Conservation (phyloP, 2,329 filamentous ascomycete species). For the Nigrospora oryzae region DNA sequence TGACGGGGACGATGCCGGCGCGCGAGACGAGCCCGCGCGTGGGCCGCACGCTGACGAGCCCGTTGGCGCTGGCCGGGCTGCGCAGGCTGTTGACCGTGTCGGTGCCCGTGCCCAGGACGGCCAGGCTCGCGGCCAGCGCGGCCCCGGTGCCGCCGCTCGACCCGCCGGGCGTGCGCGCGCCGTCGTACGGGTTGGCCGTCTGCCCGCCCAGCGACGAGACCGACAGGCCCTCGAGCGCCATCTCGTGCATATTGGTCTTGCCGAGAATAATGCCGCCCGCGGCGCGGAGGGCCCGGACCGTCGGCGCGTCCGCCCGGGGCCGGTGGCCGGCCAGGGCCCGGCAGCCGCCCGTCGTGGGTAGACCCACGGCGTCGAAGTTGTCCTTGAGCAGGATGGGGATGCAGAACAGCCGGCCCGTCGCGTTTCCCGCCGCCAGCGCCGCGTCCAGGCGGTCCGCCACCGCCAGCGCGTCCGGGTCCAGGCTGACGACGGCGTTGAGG, state of each 20-base stretch:
- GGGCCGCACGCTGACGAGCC: conserved; percentile 50
- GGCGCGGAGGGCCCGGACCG: conserved; percentile 37
- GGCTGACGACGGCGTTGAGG: conserved; percentile 47
- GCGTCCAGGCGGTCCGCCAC: conserved; percentile 42
- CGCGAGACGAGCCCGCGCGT: conserved; percentile 42
- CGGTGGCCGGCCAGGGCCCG: conserved; percentile 36
- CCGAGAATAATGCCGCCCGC: conserved; percentile 50
- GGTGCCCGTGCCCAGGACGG: conserved; percentile 48
- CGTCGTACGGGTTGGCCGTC: conserved; percentile 56
- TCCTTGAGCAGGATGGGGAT: conserved; percentile 57
- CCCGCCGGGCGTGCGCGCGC: conserved; percentile 53
- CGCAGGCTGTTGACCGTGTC: conserved; percentile 56
- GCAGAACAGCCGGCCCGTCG: conserved; percentile 46
- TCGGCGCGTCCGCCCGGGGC: conserved; percentile 36
- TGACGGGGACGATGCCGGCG: conserved; percentile 45
- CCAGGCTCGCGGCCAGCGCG: conserved; percentile 46
- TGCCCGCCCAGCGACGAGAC: conserved; percentile 57
- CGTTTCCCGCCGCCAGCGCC: conserved; percentile 35
- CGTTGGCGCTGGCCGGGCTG: conserved; percentile 53
- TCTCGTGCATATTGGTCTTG: conserved; percentile 54
- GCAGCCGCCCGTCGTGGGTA: conserved; percentile 50
- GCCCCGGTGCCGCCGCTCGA: conserved; percentile 56
- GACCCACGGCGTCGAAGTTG: conserved; percentile 47
- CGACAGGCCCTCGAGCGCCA: conserved; percentile 54
- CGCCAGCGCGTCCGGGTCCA: conserved; percentile 33